Conservation (phyloP, 495 filamentous ascomycete genomes). For the Penicillium coprophilum region DNA sequence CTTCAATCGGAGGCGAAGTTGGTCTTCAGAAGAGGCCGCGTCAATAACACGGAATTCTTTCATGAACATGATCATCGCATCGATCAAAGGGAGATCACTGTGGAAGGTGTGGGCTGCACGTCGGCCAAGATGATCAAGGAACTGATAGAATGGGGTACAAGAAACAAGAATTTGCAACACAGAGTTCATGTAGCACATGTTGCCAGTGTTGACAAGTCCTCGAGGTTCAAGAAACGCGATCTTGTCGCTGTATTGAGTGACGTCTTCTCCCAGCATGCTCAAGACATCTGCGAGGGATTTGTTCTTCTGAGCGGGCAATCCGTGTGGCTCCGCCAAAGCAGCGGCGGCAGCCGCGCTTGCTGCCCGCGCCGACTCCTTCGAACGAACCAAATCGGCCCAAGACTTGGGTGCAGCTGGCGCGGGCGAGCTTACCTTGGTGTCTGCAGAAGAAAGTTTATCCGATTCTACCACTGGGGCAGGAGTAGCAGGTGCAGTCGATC, state of each 20-base stretch:
- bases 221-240: constrained; percentile 88
- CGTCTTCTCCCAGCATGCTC: constrained; percentile 60
- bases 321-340: constrained; percentile 43
- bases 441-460: constrained; percentile 23
- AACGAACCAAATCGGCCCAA: constrained; percentile 74
- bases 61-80: constrained; percentile 97
- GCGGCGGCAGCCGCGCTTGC: constrained; percentile 19
- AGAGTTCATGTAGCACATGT: constrained; percentile 99
- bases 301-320: constrained; percentile 49
- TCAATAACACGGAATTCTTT: constrained; percentile 85
- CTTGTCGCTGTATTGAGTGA: constrained; percentile 57
- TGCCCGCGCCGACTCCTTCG: constrained; percentile 40
- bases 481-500: constrained; percentile 26
- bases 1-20: constrained; percentile 71
- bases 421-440: constrained; percentile 42
- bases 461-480: constrained; percentile 21
- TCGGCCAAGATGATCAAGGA: constrained; percentile 83
- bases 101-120: constrained; percentile 88
- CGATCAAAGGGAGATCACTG: constrained; percentile 88
- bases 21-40: constrained; percentile 70
- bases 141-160: constrained; percentile 91
- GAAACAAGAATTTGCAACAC: constrained; percentile 93
- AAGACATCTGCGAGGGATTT: constrained; percentile 73
- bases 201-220: constrained; percentile 93
- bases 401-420: constrained; percentile 59